Percentiles rank a stretch among this genome's conserved stretches.
These are phyloP conservation scores for Furcasterigmium furcatum DNA, from an alignment of 2,329 filamentous ascomycete species.

Conservation along the genomic window DNA sequence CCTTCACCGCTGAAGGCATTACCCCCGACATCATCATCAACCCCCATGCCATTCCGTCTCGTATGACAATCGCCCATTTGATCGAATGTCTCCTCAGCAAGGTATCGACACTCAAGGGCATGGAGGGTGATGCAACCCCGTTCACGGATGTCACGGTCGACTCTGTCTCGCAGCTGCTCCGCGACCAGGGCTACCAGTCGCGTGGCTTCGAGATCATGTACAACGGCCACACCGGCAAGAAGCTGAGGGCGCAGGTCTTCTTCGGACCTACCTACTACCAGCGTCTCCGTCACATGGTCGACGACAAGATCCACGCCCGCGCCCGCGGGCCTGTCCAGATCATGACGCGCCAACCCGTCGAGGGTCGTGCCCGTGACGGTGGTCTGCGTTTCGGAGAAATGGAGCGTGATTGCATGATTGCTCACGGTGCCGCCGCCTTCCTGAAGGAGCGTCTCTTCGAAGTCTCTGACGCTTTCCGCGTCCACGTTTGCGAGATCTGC, in stretches of 20 bases:
- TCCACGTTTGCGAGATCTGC: constrained; percentile 98
- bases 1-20: constrained; percentile 88
- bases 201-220: constrained; percentile 99
- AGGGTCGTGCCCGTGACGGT: constrained; percentile 96
- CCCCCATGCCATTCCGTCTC: constrained; percentile 97
- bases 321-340: constrained; percentile 96
- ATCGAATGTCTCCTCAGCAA: constrained; percentile 98
- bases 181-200: constrained; percentile 90
- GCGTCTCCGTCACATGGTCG: constrained; percentile 97
- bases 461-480: constrained; percentile 95
- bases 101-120: constrained; percentile 87
- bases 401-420: constrained; percentile 99
- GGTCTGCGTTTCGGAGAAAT: constrained; percentile 99
- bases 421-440: constrained; percentile 96
- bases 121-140: constrained; percentile 95
- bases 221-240: constrained; percentile 93
- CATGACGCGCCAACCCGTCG: constrained; percentile 92
- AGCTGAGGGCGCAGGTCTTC: constrained; percentile 93
- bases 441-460: constrained; percentile 96
- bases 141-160: constrained; percentile 98
- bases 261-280: constrained; percentile 98
- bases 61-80: constrained; percentile 99
- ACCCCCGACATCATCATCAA: constrained; percentile 98
- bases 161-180: constrained; percentile 80
- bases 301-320: constrained; percentile 99